These are phyloP conservation scores for Neurospora crassa DNA, from an alignment of 2,329 filamentous ascomycete species.

Conservation along the genomic window DNA sequence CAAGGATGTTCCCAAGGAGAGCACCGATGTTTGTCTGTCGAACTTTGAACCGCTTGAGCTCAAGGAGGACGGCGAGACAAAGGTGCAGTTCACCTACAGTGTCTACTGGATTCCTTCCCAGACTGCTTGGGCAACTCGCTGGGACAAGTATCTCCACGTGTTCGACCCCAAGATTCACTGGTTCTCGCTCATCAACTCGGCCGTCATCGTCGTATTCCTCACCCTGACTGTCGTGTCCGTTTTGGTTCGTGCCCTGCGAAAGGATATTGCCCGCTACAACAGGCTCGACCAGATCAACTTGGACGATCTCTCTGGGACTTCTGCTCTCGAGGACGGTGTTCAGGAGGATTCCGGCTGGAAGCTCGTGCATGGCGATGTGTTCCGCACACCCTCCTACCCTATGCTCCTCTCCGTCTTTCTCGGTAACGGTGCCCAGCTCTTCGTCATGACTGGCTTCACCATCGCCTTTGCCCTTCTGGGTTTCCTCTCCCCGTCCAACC, in stretches of 20 bases:
- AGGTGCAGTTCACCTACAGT: constrained; percentile 82
- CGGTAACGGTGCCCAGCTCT: constrained; percentile 90
- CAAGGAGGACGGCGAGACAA: constrained; percentile 41
- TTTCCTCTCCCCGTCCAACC: constrained; percentile 91
- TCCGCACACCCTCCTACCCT: constrained; percentile 75
- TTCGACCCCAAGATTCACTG: constrained; percentile 98
- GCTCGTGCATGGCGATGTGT: constrained; percentile 93
- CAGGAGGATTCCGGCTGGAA: constrained; percentile 99
- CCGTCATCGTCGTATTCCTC: constrained; percentile 87
- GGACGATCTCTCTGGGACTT: constrained; percentile 76
- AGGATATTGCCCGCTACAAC: constrained; percentile 96
- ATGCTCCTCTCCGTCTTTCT: constrained; percentile 79
- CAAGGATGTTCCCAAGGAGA: constrained; percentile 41
- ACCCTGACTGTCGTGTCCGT: constrained; percentile 90
- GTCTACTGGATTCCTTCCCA: constrained; percentile 78
- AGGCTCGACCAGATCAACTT: constrained; percentile 83
- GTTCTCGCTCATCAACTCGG: constrained; percentile 96
- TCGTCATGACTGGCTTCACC: constrained; percentile 94
- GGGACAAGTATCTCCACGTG: constrained; percentile 98
- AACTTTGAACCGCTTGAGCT: constrained; percentile 52
- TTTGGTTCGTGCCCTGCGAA: constrained; percentile 75
- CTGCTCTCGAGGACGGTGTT: constrained; percentile 77
- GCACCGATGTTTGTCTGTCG: constrained; percentile 46
- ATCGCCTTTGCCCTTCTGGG: constrained; percentile 89
- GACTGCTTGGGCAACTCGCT: constrained; percentile 91